Base-by-base conservation (phyloP, 176 grass and related monocot genomes). In the Aegilops tauschii region DNA sequence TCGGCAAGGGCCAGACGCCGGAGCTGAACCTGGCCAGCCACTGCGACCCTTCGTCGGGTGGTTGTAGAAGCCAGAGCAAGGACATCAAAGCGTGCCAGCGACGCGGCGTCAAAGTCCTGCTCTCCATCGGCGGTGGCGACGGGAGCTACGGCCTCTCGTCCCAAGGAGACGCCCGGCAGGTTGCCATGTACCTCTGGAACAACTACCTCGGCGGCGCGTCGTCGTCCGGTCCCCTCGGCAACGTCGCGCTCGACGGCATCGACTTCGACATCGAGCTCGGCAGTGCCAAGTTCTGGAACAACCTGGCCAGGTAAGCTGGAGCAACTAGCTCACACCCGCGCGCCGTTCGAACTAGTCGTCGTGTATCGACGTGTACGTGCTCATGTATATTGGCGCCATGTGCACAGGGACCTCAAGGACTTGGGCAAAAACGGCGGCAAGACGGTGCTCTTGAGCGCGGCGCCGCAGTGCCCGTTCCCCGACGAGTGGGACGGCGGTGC, bases 241-340 rank as follows among this genome's bases (percentile, higher is more conserved):
- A 85, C 39, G 89, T 84, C 78, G 73, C 93, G 9, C 94, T 96
- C 7, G 89, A 96, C 12, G 94, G 94, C 47, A 83, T 96, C 36
- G 94, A 96, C 81, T 96, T 96, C 29, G 91, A 96, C 82, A 96
- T 96, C 75, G 94, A 96, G 89, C 73, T 66, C 4, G 94, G 93
- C 12, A 30, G 87, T 9, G 25, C 80, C 39, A 86, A 84, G 80
- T 87, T 93, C 91, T 95, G 92, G 64, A 79, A 80, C 68, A 80
- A 67, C 31, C 81, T 95, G 28, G 91, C 91, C 36, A 93, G 83
- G 37, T 83, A 73, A 67, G 52, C 29, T 63, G 12, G 5, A 17
- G 16, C 7, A 61, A n/a, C 56, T 61, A 25, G 59, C n/a, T 18
- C n/a, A 10, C 35, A 59, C 18, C 56, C 18, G 56, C 20, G 16